Base-by-base conservation (phyloP, 139 green algal genomes). In the Chlamydomonas sp. region DNA sequence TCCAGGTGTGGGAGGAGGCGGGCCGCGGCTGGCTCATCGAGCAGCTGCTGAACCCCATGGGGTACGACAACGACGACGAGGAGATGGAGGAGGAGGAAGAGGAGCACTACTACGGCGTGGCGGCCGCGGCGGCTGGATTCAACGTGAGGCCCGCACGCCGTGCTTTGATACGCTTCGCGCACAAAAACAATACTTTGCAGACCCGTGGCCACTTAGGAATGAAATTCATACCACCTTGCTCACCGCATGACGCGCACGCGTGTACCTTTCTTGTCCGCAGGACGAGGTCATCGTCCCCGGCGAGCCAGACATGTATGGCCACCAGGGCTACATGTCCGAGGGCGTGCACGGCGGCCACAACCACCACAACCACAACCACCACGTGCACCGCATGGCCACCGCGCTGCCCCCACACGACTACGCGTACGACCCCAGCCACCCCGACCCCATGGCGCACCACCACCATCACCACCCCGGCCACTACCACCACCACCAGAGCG, bases 1-100 rank as follows among this genome's bases (percentile, higher is more conserved):
- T 80, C 71, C 72, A 60, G 7, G 82, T 87, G 71, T 87, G 82
- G 82, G 15, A 80, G 82, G 71, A 80, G 82, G 61, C 80, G 60
- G 82, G 82, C 16, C 67, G 67, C 82, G 75, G 57, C n/a, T 87
- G 82, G 82, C 82, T 87, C 18, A 63, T 73, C 15, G 71, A 73
- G 59, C 71, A 87, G 82, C 69, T 80, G 31, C 64, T 31, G 9
- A 78, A 87, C 61, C 62, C 66, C 60, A 49, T 49, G 31, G 31
- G 31, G 31, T 49, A 49, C 31, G 15, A 31, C n/a, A 63, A 78
- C 16, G 66, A n/a, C 1, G 67, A 77, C 16, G 82, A 80, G 61
- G 71, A 80, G 4, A n/a, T 69, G 7, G 58, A 86, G 68, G 67
- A 8, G 49, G 16, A 67, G 66, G 49, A 77, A 2, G 67, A 64